Percentiles rank a stretch among this genome's conserved stretches.
phyloP scores from a whole-genome alignment of 768 basidiomycete species.

The Boletus vermiculosoides region DNA sequence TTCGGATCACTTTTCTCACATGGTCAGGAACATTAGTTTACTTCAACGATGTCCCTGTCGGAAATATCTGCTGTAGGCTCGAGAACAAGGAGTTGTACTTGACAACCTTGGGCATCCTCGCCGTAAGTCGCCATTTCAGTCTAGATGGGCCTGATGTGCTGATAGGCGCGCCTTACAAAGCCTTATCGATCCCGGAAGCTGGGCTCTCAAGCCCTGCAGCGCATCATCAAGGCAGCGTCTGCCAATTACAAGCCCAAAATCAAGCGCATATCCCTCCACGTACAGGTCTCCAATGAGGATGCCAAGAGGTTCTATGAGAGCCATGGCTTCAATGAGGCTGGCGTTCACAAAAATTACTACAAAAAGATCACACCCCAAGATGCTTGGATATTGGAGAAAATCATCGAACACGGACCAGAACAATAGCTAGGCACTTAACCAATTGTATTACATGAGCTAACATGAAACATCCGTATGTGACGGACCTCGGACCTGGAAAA shows the following conservation, averaged over 20 bases:
- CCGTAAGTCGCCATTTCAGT: slow-evolving; percentile 49
- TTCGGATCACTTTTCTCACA: slow-evolving; percentile 23
- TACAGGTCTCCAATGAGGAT: slow-evolving; percentile 76
- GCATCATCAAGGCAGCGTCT: slow-evolving; percentile 62
- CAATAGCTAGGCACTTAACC: slow-evolving; percentile 24
- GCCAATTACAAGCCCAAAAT: slow-evolving; percentile 60
- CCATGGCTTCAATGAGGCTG: slow-evolving; percentile 73
- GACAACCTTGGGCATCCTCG: slow-evolving; percentile 91
- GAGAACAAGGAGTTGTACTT: slow-evolving; percentile 70
- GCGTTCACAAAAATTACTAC: slow-evolving; percentile 75
- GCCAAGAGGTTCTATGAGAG: slow-evolving; percentile 83
- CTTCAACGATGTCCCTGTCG: slow-evolving; percentile 91
- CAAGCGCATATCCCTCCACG: slow-evolving; percentile 75
- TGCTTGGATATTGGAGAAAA: slow-evolving; percentile 84
- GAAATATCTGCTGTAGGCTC: slow-evolving; percentile 82
- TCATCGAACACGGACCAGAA: slow-evolving; percentile 34
- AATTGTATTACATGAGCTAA: slow-evolving; percentile 27
- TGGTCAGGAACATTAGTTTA: slow-evolving; percentile 56
- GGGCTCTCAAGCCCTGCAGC: slow-evolving; percentile 70
- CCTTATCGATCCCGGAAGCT: slow-evolving; percentile 81
- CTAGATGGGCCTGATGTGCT: slow-evolving; percentile 12
- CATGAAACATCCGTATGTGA: slow-evolving; percentile 16
- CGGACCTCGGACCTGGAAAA: slow-evolving; percentile 8
- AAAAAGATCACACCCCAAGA: slow-evolving; percentile 83
- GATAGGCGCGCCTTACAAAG: slow-evolving; percentile 38